Conservation (phyloP, 2,329 filamentous ascomycete genomes). For the Colletotrichum cereale region DNA sequence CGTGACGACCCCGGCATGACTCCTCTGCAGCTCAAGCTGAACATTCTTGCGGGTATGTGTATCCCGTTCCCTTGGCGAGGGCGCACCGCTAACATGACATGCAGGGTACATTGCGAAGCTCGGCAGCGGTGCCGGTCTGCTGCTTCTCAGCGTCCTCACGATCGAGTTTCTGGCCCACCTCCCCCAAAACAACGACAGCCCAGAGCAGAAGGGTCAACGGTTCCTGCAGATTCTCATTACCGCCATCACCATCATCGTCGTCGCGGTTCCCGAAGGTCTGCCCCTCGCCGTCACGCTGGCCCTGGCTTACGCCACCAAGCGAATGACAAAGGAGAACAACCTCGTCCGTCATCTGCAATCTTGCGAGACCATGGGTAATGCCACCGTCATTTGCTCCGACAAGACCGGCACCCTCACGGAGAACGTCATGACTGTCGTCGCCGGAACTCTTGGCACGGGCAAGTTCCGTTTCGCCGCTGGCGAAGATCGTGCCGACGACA, state of each 20-base stretch:
- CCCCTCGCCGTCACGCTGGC: constrained; percentile 72
- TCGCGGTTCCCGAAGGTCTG: constrained; percentile 71
- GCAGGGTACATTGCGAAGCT: constrained; percentile 44
- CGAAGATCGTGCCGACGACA: constrained; percentile 39
- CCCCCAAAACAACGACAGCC: constrained; percentile 47
- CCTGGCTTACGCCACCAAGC: constrained; percentile 71
- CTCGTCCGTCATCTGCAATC: constrained; percentile 70
- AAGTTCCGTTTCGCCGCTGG: constrained; percentile 54
- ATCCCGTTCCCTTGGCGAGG: no score
- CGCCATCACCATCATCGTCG: constrained; percentile 67
- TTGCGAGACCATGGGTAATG: constrained; percentile 75
- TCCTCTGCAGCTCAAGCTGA: constrained; percentile 43
- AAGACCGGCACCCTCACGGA: constrained; percentile 76
- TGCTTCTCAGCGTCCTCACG: constrained; percentile 41
- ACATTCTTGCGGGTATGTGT: constrained; percentile 42
- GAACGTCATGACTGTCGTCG: constrained; percentile 73
- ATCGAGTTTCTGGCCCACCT: constrained; percentile 52
- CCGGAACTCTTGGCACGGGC: constrained; percentile 62
- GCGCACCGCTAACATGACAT: not conserved
- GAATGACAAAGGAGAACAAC: constrained; percentile 74
- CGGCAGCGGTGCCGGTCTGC: constrained; percentile 41
- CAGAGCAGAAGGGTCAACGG: constrained; percentile 61
- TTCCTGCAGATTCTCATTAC: constrained; percentile 59
- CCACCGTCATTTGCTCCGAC: constrained; percentile 73
- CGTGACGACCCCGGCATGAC: constrained; percentile 42